A percentile compares a stretch with the other conserved stretches of the same genome.
phyloP scores from a whole-genome alignment of 2,329 filamentous ascomycete species.

The Fusarium anguioides region DNA sequence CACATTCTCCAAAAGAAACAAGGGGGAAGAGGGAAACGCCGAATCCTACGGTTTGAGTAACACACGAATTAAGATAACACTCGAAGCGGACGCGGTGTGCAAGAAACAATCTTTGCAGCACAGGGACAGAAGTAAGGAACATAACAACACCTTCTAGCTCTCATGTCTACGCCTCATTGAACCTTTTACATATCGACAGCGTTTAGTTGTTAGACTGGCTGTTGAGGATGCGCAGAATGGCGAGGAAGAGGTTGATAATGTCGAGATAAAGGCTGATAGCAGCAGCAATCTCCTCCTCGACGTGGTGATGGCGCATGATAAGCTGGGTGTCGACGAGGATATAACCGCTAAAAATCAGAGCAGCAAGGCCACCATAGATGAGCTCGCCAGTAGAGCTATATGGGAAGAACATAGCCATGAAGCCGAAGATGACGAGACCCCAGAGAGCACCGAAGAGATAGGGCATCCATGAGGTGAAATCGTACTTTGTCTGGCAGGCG shows the following conservation, averaged over 20 bases:
- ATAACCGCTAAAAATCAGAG: constrained; percentile 92
- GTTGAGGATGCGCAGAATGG: constrained; percentile 95
- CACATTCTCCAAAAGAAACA: background rate
- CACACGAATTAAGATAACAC: constrained; percentile 12
- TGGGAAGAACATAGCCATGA: constrained; percentile 92
- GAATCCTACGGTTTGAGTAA: background rate
- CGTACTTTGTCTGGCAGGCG: constrained; percentile 97
- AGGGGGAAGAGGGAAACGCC: no score
- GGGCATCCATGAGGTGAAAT: constrained; percentile 97
- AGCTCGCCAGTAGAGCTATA: constrained; percentile 84
- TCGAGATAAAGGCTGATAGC: constrained; percentile 96
- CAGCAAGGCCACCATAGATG: constrained; percentile 82
- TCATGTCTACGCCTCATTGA: background rate
- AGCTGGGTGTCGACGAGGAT: constrained; percentile 97
- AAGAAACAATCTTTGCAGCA: constrained; percentile 10
- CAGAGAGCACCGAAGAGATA: constrained; percentile 93
- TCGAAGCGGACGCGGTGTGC: background rate
- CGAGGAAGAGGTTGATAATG: constrained; percentile 96
- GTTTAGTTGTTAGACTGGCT: constrained; percentile 88
- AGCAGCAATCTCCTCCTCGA: constrained; percentile 97
- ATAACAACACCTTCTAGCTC: background rate
- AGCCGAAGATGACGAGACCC: constrained; percentile 90
- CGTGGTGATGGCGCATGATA: constrained; percentile 94
- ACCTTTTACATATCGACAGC: background rate
- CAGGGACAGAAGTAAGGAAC: background rate